These are phyloP conservation scores for Candida maesae DNA, from an alignment of 805 yeast genomes.

Conservation along the genomic window DNA sequence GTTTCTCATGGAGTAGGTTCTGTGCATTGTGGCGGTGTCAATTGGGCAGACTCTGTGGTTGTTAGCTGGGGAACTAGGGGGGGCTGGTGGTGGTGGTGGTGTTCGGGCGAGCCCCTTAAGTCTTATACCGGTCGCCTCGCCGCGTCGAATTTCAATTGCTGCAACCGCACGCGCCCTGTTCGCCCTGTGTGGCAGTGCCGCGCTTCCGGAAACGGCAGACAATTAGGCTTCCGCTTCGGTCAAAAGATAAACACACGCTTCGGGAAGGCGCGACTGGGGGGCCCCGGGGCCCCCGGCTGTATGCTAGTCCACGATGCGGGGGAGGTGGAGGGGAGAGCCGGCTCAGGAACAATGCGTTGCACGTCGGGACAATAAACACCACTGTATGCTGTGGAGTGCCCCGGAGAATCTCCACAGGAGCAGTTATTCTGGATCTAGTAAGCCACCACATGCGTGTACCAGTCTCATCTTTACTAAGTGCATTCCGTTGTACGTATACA, in stretches of 20 bases:
- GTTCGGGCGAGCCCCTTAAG: not conserved
- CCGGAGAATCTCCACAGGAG: too few relatives aligned
- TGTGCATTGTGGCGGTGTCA: slow-evolving; percentile 52
- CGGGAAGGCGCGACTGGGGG: slow-evolving; percentile 1
- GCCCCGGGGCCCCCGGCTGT: not conserved
- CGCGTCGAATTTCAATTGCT: slow-evolving; percentile 9
- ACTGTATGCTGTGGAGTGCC: too few relatives aligned
- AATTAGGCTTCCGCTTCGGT: slow-evolving; percentile 5
- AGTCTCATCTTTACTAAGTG: too few relatives aligned
- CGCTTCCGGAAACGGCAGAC: slow-evolving; percentile 2
- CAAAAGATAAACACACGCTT: slow-evolving; percentile 4
- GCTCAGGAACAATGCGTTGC: too few relatives aligned
- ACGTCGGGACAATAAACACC: too few relatives aligned
- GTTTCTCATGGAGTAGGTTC: slow-evolving; percentile 79
- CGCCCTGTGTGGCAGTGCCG: too few relatives aligned
- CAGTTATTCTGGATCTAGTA: too few relatives aligned
- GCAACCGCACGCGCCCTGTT: slow-evolving; percentile 3
- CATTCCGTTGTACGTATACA: too few relatives aligned
- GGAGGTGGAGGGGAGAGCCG: too few relatives aligned
- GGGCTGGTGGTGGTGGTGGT: too few relatives aligned
- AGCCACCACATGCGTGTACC: too few relatives aligned
- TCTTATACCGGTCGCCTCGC: slow-evolving; percentile 2
- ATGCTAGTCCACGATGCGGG: not conserved
- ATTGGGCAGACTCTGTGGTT: not conserved
- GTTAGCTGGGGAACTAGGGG: too few relatives aligned